Evolutionary conservation across 352 stramenopile species (phyloP), one percentile per base, ranked within the genome.

Genomic region (Phytophthora constricta): DNA sequence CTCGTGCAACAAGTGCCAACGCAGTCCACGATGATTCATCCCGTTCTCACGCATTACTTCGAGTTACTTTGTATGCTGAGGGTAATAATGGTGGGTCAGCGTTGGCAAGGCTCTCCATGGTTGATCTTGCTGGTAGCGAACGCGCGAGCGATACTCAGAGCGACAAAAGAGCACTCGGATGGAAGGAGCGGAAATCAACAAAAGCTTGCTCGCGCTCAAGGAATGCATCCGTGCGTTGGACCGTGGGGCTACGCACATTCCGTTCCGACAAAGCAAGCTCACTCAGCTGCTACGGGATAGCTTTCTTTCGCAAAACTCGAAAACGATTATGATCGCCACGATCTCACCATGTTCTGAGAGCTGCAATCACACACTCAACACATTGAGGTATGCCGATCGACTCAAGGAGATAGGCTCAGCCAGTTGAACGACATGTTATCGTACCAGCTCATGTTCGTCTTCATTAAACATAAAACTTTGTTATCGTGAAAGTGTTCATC

Each of bases 131-230:
- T 2, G 97, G 97, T 27, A 98, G 89, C 53, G 97, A 99, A 63
- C 86, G 96, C 11, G 97, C 95, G 16, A 93, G 87, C 23, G 96
- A 99, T 68, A 99, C 95, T 7, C 91, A 97, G 39, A 90, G 78
- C 20, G 90, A 93, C 71, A 82, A 77, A 95, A 95, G 56, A 93
- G 85, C 31, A 98, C 95, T 8, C 78, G 97, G 7, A 90, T 98
- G 76, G 97, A 99, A 82, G 96, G 96, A 28, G 95, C 97, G 8
- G 97, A 99, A 70, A 99, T 99, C 72, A 99, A 99, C 78, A 99
- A 97, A 50, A 98, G 89, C 26, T 72, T 99, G 19, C 74, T 99
- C 37, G 96, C 97, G n/a, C 77, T 99, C 7, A 99, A 99, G 67
- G 97, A 99, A 71, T 97, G 97, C 28, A 98, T 99, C 64, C 89